These are phyloP conservation scores for Linderniella brevidens DNA, from an alignment of 257 asterid genomes.

Conservation along the genomic window DNA sequence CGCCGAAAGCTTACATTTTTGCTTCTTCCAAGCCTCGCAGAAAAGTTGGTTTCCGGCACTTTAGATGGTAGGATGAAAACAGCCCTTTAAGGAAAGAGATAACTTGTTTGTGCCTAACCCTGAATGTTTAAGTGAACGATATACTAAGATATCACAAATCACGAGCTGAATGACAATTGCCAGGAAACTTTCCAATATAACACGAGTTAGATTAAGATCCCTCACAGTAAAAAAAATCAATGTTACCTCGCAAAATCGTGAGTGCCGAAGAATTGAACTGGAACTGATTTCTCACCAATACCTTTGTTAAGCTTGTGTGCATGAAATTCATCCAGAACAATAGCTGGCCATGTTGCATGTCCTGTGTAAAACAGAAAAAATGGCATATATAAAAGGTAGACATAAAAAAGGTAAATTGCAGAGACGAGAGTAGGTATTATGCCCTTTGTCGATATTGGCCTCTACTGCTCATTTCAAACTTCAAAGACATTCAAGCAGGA, in stretches of 20 bases:
- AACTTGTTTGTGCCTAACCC: slow-evolving; percentile 69
- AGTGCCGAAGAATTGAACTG: slow-evolving; percentile 94
- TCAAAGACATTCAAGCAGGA: too few species aligned
- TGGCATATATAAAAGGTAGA: neutral
- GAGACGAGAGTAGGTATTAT: too few species aligned
- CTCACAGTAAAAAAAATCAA: slow-evolving; percentile 1
- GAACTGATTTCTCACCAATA: slow-evolving; percentile 67
- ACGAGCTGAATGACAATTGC: slow-evolving; percentile 8
- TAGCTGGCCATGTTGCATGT: slow-evolving; percentile 97
- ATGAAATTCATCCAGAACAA: slow-evolving; percentile 71
- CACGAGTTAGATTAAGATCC: slow-evolving; percentile 9
- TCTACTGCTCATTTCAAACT: too few species aligned
- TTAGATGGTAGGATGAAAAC: slow-evolving; percentile 67
- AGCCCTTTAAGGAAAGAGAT: slow-evolving; percentile 80
- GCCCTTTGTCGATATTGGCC: too few species aligned
- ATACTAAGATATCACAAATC: too few species aligned
- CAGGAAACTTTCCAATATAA: slow-evolving; percentile 9
- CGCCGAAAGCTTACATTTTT: slow-evolving; percentile 46
- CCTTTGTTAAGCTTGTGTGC: slow-evolving; percentile 39
- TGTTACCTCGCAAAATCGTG: slow-evolving; percentile 95
- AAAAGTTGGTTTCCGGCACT: slow-evolving; percentile 79
- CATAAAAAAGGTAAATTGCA: too few species aligned
- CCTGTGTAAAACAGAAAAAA: slow-evolving; percentile 30
- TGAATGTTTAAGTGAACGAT: slow-evolving; percentile 15
- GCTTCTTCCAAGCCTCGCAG: slow-evolving; percentile 76